Base-by-base conservation (phyloP, 768 basidiomycete genomes). In the Hebeloma cylindrosporum region DNA sequence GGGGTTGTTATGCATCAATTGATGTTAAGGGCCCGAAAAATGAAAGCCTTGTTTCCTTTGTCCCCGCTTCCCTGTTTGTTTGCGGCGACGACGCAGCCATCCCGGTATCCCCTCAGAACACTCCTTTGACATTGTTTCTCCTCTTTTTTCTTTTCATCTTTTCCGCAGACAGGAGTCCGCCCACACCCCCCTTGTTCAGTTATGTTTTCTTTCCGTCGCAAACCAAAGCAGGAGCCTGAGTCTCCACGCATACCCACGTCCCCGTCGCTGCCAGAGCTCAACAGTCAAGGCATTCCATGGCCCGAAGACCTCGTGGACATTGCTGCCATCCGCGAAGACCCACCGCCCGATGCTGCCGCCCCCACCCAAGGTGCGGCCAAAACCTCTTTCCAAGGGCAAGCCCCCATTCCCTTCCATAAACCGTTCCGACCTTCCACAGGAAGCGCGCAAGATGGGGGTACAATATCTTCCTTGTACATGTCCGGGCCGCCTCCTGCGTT, bases 291-390 rank as follows among this genome's bases (percentile, higher is more conserved):
- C 26, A 85, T 89, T 28, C 84, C 84, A 45, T 93, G 90, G 90
- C 90, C 90, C 17, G 85, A 84, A 66, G 76, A 83, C 64, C 77
- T 93, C 26, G 82, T 93, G 30, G 86, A 92, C 59, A 71, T 85
- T 48, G 71, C 77, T 29, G 78, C 80, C 47, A 77, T 88, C 47
- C 78, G 79, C 40, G 70, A 80, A 57, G 64, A 70, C 4, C 61
- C 68, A 22, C 61, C 62, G 46, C 62, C 64, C 57, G 66, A 67
- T 39, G 57, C 51, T 26, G 64, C 47, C 23, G 63, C 62, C 59
- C 68, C 61, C 46, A 60, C 63, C 45, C 75, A 80, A 77, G 85
- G 83, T 81, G 83, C 85, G 72, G 70, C 75, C 52, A 83, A 79
- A 74, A 78, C 75, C 60, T 83, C 82, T 64, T 75, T 87, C 60